Percentiles rank a stretch among this genome's conserved stretches.
These are phyloP conservation scores for Lanmaoa rubissima DNA, from an alignment of 768 basidiomycete species.

Conservation along the genomic window DNA sequence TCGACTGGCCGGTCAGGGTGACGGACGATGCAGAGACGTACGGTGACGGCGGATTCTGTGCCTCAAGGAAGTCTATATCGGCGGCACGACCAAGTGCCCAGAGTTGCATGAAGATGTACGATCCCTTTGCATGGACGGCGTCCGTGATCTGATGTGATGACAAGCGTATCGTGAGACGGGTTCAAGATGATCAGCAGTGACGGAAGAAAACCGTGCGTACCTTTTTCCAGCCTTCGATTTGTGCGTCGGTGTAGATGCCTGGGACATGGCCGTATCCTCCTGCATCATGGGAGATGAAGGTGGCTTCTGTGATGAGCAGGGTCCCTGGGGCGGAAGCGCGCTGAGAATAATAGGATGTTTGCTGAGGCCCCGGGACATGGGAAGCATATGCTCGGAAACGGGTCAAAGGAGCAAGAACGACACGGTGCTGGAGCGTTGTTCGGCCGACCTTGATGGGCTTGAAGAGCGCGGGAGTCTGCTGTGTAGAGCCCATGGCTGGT, in stretches of 20 bases:
- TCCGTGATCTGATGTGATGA: conserved; percentile 44
- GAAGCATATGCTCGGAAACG: conserved; percentile 37
- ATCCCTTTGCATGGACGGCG: conserved; percentile 54
- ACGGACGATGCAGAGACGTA: conserved; percentile 37
- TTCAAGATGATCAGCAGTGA: no score
- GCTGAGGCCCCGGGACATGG: conserved; percentile 39
- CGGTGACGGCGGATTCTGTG: conserved; percentile 29
- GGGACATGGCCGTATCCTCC: conserved; percentile 52
- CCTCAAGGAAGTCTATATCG: conserved; percentile 28
- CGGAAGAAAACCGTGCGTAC: conserved; percentile 17
- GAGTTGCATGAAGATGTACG: conserved; percentile 46
- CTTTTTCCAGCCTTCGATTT: conserved; percentile 51
- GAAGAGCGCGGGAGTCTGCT: conserved; percentile 36
- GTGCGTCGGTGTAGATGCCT: conserved; percentile 63
- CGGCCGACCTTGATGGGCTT: conserved; percentile 45
- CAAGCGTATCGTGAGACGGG: neutral
- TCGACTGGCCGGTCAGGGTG: conserved; percentile 13
- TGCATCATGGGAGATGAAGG: conserved; percentile 47
- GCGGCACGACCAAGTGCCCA: conserved; percentile 60
- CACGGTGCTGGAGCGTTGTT: conserved; percentile 44
- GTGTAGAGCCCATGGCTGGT: neutral
- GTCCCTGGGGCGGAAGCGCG: conserved; percentile 48
- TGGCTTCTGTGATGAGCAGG: conserved; percentile 57
- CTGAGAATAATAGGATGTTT: conserved; percentile 49
- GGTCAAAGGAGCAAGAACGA: conserved; percentile 55